Evolutionary conservation across 2,329 filamentous ascomycete species (phyloP).

Genomic region (Lecanoromycetidae sp.): DNA sequence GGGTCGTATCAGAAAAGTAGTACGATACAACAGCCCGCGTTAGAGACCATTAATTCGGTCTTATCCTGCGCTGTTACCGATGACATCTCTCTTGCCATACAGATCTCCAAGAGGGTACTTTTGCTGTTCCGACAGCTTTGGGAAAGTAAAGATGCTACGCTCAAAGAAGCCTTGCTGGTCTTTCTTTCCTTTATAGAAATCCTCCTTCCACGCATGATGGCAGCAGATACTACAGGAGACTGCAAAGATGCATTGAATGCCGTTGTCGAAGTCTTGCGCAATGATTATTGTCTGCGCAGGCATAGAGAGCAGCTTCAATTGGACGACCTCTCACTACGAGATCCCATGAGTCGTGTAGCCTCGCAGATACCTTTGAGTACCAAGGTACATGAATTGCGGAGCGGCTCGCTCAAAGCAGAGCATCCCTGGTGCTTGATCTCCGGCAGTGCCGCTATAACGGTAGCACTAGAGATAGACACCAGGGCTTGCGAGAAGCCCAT

Average conservation of each 20-base stretch:
- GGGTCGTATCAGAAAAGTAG: conserved; percentile 47
- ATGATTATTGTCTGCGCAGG: conserved; percentile 62
- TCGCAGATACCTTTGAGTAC: conserved; percentile 21
- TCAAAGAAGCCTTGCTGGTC: conserved; percentile 68
- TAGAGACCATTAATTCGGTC: conserved; percentile 62
- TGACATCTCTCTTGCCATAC: conserved; percentile 49
- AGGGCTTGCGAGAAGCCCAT: neutral
- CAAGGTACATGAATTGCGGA: conserved; percentile 16
- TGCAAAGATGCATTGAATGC: conserved; percentile 44
- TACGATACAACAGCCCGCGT: conserved; percentile 57
- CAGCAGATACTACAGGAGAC: conserved; percentile 25
- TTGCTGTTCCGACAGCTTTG: conserved; percentile 66
- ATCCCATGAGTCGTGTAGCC: conserved; percentile 21
- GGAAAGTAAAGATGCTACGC: conserved; percentile 34
- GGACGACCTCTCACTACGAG: conserved; percentile 57
- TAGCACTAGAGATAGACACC: neutral
- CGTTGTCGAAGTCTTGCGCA: conserved; percentile 59
- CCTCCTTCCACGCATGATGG: conserved; percentile 37
- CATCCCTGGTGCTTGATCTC: conserved; percentile 21
- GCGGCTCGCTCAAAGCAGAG: conserved; percentile 18
- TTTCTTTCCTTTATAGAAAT: conserved; percentile 45
- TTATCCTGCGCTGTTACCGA: conserved; percentile 57
- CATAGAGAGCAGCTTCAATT: conserved; percentile 63
- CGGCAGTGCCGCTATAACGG: conserved; percentile 9
- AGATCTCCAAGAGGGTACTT: conserved; percentile 49